Evolutionary conservation across 257 asterid genomes (phyloP).

Genomic region (Nicotiana otophora): DNA sequence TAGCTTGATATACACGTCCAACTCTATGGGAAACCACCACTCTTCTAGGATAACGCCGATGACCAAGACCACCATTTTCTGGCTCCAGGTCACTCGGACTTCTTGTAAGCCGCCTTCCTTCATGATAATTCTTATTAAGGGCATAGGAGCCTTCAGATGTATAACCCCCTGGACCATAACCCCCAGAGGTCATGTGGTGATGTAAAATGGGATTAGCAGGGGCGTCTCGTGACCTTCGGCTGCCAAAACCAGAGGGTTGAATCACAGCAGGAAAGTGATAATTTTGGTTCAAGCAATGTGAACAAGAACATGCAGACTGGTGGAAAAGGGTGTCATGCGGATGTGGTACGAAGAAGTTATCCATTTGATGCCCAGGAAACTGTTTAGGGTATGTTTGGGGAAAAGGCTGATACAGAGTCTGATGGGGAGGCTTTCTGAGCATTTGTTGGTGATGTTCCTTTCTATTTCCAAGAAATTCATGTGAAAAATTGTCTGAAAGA

Average conservation of each 20-base stretch:
- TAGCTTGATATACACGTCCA: constrained; percentile 38
- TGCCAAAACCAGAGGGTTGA: constrained; percentile 34
- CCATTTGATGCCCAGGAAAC: constrained; percentile 45
- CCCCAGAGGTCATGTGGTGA: constrained; percentile 26
- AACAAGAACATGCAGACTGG: constrained; percentile 82
- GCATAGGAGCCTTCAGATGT: constrained; percentile 31
- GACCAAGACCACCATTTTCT: constrained; percentile 41
- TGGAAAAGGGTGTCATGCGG: constrained; percentile 62
- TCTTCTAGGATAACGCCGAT: constrained; percentile 41
- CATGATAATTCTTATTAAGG: constrained; percentile 29
- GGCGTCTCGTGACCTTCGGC: constrained; percentile 38
- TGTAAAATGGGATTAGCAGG: constrained; percentile 31
- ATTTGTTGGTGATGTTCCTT: constrained; percentile 43
- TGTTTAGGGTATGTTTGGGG: constrained; percentile 42
- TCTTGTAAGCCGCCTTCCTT: constrained; percentile 33
- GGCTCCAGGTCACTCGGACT: constrained; percentile 48
- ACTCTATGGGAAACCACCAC: constrained; percentile 33
- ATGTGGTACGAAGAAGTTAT: constrained; percentile 46
- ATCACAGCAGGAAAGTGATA: constrained; percentile 46
- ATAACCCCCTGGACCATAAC: constrained; percentile 33
- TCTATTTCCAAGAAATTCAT: constrained; percentile 35
- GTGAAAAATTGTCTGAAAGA: constrained; percentile 37
- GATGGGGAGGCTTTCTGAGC: constrained; percentile 39
- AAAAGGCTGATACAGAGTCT: constrained; percentile 36
- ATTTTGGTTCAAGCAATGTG: constrained; percentile 53